These are phyloP conservation scores for Globisporangium radiosum DNA, from an alignment of 352 stramenopile species.

Conservation along the genomic window DNA sequence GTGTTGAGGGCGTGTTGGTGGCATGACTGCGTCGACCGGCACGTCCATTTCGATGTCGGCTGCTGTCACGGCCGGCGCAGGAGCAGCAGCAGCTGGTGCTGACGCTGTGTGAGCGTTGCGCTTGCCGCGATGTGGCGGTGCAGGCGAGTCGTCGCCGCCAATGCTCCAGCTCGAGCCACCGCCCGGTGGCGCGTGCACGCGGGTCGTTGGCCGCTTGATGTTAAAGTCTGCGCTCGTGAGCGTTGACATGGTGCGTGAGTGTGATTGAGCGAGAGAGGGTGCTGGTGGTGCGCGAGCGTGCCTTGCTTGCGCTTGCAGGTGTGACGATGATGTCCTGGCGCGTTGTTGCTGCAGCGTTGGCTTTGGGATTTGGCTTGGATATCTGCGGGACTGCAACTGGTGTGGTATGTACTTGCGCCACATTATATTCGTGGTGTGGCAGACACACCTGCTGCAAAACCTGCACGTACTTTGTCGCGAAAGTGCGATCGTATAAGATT, in stretches of 20 bases:
- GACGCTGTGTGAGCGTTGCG: slow-evolving; percentile 2
- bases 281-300: too few species aligned
- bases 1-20: slow-evolving; percentile 4
- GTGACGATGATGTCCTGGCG: background rate
- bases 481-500: slow-evolving; percentile 5
- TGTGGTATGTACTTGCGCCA: too few species aligned
- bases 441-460: too few species aligned
- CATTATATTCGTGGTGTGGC: too few species aligned
- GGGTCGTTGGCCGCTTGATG: slow-evolving; percentile 78
- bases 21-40: background rate
- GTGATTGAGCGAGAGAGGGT: background rate
- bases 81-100: slow-evolving; percentile 9
- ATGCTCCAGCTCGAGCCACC: slow-evolving; percentile 81
- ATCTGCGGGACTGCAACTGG: too few species aligned
- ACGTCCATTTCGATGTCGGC: slow-evolving; percentile 1
- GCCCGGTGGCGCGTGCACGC: slow-evolving; percentile 71
- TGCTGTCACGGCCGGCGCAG: slow-evolving; percentile 19
- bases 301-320: too few species aligned
- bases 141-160: slow-evolving; percentile 25
- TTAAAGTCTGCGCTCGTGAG: slow-evolving; percentile 81
- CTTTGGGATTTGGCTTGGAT: background rate
- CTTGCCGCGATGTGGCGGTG: slow-evolving; percentile 18
- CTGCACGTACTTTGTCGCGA: background rate
- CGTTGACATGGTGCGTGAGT: slow-evolving; percentile 51
- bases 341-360: background rate